These are phyloP conservation scores for Tuber umbilicatum DNA, from an alignment of 495 filamentous ascomycete genomes.

Conservation along the genomic window DNA sequence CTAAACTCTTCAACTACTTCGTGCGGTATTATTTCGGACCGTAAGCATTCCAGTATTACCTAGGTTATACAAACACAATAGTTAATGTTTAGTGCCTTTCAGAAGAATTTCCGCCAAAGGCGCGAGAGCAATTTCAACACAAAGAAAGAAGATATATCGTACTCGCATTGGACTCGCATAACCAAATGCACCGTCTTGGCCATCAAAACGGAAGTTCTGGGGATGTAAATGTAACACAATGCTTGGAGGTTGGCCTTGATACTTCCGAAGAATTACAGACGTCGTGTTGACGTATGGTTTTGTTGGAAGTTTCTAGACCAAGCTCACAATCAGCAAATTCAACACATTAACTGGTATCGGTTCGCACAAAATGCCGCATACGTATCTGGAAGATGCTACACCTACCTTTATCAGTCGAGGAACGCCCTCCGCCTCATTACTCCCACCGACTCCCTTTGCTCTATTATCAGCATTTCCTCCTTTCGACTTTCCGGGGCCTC, in stretches of 20 bases:
- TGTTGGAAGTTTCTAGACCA: slow-evolving; percentile 30
- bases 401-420: slow-evolving; percentile 34
- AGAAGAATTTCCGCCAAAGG: background rate
- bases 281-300: slow-evolving; percentile 52
- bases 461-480: slow-evolving; percentile 61
- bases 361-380: background rate
- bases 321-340: background rate
- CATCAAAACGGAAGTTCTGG: slow-evolving; percentile 84
- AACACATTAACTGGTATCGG: background rate
- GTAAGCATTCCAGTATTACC: slow-evolving; percentile 54
- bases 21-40: slow-evolving; percentile 59
- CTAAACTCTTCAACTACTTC: slow-evolving; percentile 66
- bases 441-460: slow-evolving; percentile 29
- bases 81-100: background rate
- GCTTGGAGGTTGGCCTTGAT: slow-evolving; percentile 65
- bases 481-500: slow-evolving; percentile 78
- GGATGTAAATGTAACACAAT: slow-evolving; percentile 78
- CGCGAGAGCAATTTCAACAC: background rate
- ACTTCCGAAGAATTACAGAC: slow-evolving; percentile 76
- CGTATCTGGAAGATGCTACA: background rate
- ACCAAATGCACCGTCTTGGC: slow-evolving; percentile 82
- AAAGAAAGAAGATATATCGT: slow-evolving; percentile 29
- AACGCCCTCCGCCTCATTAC: slow-evolving; percentile 44
- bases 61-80: slow-evolving; percentile 32
- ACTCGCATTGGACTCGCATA: slow-evolving; percentile 87